phyloP scores from a whole-genome alignment of 345 rosid genomes.

The Adansonia digitata region DNA sequence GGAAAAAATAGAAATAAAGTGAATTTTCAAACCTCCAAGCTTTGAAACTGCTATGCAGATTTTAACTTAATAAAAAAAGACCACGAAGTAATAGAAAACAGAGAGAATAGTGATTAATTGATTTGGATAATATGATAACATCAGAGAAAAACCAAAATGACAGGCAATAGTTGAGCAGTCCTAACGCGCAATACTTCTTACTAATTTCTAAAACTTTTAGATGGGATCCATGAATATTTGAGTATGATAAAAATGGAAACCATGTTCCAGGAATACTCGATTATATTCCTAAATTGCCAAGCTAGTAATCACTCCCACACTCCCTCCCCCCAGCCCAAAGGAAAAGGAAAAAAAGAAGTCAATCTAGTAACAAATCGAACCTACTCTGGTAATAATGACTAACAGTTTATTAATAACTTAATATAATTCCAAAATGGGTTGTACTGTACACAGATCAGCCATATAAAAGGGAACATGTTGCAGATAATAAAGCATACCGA shows the following conservation, averaged over 20 bases:
- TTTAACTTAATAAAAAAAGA: not conserved
- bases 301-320: not conserved
- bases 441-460: not conserved
- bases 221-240: not conserved
- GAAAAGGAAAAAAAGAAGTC: not conserved
- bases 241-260: not conserved
- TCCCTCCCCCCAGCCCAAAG: not conserved
- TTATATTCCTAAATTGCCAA: not conserved
- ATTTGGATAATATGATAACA: not conserved
- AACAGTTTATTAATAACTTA: conserved; percentile 1
- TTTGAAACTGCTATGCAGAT: not conserved
- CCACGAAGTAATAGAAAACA: not conserved
- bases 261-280: not conserved
- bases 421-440: conserved; percentile 1
- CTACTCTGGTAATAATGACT: not conserved
- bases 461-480: not conserved
- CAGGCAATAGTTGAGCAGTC: not conserved
- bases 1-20: not conserved
- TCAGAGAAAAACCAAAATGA: not conserved
- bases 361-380: not conserved
- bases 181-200: not conserved
- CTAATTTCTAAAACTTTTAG: not conserved
- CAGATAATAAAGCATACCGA: not conserved
- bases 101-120: not conserved
- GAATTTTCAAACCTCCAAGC: not conserved